A percentile compares a stretch with the other conserved stretches of the same genome.
phyloP scores from a whole-genome alignment of 2,329 filamentous ascomycete genomes.

The Shiraia sp. region DNA sequence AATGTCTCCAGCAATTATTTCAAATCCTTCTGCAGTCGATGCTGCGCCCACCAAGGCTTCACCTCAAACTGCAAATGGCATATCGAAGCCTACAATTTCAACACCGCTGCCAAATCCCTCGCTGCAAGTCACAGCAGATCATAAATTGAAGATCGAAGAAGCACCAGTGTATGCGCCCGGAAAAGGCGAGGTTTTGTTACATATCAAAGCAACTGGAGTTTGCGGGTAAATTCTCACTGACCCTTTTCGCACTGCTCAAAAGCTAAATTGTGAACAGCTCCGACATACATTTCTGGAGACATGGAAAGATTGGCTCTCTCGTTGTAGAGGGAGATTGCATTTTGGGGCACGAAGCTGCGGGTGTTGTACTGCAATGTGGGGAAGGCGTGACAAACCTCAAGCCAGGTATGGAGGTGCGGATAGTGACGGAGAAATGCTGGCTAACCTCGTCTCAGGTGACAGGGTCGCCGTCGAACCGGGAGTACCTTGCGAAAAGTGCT shows the following conservation, averaged over 20 bases:
- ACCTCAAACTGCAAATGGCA: conserved; percentile 14
- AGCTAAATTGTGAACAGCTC: conserved; percentile 48
- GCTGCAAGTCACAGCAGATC: conserved; percentile 63
- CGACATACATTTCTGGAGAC: conserved; percentile 71
- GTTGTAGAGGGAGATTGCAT: conserved; percentile 67
- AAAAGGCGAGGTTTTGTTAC: conserved; percentile 60
- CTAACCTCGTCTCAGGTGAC: conserved; percentile 51
- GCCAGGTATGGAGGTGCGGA: conserved; percentile 40
- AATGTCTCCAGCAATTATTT: conserved; percentile 23
- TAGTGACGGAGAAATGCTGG: neutral
- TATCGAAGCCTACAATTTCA: conserved; percentile 15
- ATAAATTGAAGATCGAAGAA: conserved; percentile 60
- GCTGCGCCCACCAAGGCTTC: conserved; percentile 5
- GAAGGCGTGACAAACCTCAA: conserved; percentile 58
- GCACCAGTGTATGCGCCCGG: conserved; percentile 61
- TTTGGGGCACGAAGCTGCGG: conserved; percentile 67
- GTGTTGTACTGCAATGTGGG: conserved; percentile 62
- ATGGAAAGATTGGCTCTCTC: conserved; percentile 65
- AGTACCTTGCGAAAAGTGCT: conserved; percentile 65
- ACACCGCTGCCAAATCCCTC: conserved; percentile 55
- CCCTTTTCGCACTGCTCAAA: conserved; percentile 1
- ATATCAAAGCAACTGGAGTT: conserved; percentile 66
- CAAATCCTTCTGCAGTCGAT: conserved; percentile 3
- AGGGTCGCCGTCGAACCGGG: conserved; percentile 69
- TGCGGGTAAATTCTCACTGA: conserved; percentile 56